These are phyloP conservation scores for Candida arabinofermentans DNA, from an alignment of 805 yeast species.

Conservation along the genomic window DNA sequence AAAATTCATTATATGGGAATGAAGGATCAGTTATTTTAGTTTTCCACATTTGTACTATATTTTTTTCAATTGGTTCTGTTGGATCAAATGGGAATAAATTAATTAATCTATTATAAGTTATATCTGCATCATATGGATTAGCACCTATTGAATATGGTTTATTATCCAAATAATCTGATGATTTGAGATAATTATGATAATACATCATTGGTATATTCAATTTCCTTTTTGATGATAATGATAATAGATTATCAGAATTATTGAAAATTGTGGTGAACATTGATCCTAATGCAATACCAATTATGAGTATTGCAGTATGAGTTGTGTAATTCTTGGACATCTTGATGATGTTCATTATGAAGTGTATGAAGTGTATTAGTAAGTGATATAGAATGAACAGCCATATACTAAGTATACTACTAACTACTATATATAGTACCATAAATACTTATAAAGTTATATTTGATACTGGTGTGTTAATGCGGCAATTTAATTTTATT, in stretches of 20 bases:
- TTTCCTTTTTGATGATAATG: neutral
- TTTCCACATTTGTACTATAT: slow-evolving; percentile 22
- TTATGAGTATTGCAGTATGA: neutral
- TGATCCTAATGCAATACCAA: neutral
- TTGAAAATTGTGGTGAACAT: neutral
- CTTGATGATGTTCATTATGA: too few species aligned
- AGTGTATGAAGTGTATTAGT: too few species aligned
- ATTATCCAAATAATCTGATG: neutral
- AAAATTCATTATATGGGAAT: slow-evolving; percentile 11
- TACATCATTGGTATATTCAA: neutral
- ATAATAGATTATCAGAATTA: neutral
- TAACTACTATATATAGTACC: too few species aligned
- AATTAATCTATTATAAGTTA: slow-evolving; percentile 9
- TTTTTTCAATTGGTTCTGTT: slow-evolving; percentile 13
- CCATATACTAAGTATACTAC: too few species aligned
- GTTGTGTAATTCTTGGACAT: too few species aligned
- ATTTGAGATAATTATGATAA: neutral
- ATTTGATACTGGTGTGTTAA: too few species aligned
- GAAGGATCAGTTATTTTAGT: slow-evolving; percentile 7
- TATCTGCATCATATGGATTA: neutral
- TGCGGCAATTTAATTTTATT: too few species aligned
- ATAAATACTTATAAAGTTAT: too few species aligned
- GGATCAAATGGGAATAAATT: slow-evolving; percentile 6
- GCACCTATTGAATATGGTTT: neutral
- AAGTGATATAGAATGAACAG: too few species aligned